These are phyloP conservation scores for Phyllosticta citriasiana DNA, from an alignment of 2,329 filamentous ascomycete genomes.

Conservation along the genomic window DNA sequence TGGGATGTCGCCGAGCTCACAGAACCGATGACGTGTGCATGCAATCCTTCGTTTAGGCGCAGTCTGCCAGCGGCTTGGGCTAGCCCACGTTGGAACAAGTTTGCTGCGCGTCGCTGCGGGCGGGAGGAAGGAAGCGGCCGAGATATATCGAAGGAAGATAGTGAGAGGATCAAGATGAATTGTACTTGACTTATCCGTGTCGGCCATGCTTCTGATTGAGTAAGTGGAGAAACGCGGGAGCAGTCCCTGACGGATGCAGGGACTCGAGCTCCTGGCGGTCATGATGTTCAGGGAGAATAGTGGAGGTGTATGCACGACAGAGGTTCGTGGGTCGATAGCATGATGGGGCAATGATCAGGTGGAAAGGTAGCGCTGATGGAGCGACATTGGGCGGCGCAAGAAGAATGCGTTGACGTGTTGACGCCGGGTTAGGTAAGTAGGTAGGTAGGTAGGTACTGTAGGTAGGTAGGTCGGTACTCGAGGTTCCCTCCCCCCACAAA, in stretches of 20 bases:
- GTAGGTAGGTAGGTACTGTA: too few relatives aligned
- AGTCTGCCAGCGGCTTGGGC: neutral
- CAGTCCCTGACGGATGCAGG: neutral
- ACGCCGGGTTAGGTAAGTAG: too few relatives aligned
- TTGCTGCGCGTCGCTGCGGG: neutral
- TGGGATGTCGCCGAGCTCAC: neutral
- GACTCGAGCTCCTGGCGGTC: neutral
- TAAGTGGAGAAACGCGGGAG: neutral
- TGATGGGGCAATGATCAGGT: neutral
- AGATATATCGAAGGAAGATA: neutral
- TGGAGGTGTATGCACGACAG: neutral
- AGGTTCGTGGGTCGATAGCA: neutral
- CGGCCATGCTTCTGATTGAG: neutral
- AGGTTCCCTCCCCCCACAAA: neutral
- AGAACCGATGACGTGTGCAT: neutral
- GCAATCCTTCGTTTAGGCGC: neutral
- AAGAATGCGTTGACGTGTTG: neutral
- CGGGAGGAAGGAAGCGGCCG: neutral
- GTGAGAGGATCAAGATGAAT: neutral
- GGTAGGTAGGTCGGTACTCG: too few relatives aligned
- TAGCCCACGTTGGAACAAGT: neutral
- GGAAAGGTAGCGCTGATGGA: neutral
- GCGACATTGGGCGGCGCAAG: neutral
- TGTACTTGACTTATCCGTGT: neutral
- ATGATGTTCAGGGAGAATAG: neutral